phyloP scores from a whole-genome alignment of 176 grass and related monocot genomes.

The Triticum timopheevii region DNA sequence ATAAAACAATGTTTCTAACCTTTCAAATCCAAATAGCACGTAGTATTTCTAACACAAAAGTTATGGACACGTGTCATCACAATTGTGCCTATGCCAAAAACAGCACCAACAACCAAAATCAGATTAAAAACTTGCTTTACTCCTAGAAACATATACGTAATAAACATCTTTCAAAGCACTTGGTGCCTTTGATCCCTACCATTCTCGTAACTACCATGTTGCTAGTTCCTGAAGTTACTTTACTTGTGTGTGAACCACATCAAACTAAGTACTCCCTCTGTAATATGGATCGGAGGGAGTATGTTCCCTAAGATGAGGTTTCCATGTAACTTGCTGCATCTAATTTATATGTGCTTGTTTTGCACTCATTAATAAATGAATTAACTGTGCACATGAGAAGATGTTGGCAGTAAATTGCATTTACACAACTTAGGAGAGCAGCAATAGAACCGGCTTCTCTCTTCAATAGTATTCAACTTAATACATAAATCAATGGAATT shows the following conservation, averaged over 20 bases:
- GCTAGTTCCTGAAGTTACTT: background rate
- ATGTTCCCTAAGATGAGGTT: slow-evolving; percentile 10
- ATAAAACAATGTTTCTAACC: background rate
- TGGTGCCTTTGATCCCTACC: background rate
- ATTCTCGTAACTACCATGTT: background rate
- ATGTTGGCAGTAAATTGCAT: slow-evolving; percentile 24
- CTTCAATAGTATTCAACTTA: slow-evolving; percentile 5
- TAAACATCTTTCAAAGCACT: background rate
- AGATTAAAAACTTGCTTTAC: background rate
- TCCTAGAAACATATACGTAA: background rate
- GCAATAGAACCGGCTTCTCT: background rate
- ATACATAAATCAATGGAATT: background rate
- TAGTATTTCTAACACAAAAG: background rate
- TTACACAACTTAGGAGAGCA: background rate
- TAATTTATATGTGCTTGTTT: slow-evolving; percentile 1
- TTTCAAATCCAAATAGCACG: background rate
- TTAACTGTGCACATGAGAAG: background rate
- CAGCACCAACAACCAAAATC: background rate
- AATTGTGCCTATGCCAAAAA: background rate
- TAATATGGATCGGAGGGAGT: background rate
- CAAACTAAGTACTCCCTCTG: no score
- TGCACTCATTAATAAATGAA: background rate
- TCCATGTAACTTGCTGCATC: background rate
- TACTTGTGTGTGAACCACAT: background rate
- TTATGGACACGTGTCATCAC: background rate